These are phyloP conservation scores for Ligustrum vulgare DNA, from an alignment of 257 asterid genomes.

Conservation along the genomic window DNA sequence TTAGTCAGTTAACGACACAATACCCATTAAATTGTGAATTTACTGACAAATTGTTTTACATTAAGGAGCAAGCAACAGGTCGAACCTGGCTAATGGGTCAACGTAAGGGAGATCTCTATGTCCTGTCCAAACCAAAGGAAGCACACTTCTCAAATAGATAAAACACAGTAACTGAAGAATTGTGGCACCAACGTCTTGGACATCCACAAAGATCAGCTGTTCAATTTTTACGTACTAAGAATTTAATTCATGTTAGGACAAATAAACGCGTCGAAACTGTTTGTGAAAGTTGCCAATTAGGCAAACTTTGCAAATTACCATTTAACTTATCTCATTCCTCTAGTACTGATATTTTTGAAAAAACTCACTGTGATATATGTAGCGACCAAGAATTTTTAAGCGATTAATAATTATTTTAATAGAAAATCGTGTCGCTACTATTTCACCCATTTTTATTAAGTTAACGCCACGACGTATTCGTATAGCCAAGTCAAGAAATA, in stretches of 20 bases:
- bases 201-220: not conserved
- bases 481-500: no score
- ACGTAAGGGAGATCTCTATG: not conserved
- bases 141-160: not conserved
- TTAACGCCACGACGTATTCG: no score
- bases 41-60: not conserved
- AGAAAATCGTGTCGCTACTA: no score
- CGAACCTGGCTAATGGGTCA: not conserved
- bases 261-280: not conserved
- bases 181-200: conserved; percentile 7
- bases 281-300: conserved; percentile 14
- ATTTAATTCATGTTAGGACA: not conserved
- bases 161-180: not conserved
- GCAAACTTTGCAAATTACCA: not conserved
- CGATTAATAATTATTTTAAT: no score
- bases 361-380: not conserved
- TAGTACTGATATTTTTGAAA: not conserved
- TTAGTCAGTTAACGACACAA: not conserved
- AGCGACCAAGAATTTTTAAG: no score
- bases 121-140: not conserved
- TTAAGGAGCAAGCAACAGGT: not conserved
- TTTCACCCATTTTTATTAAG: no score
- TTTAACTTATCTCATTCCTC: not conserved
- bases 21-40: conserved; percentile 2
- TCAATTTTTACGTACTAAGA: no score